Evolutionary conservation across 176 grass and related monocot genomes (phyloP), one percentile per base, ranked within the genome.

Genomic region (Bonia amplexicaulis): DNA sequence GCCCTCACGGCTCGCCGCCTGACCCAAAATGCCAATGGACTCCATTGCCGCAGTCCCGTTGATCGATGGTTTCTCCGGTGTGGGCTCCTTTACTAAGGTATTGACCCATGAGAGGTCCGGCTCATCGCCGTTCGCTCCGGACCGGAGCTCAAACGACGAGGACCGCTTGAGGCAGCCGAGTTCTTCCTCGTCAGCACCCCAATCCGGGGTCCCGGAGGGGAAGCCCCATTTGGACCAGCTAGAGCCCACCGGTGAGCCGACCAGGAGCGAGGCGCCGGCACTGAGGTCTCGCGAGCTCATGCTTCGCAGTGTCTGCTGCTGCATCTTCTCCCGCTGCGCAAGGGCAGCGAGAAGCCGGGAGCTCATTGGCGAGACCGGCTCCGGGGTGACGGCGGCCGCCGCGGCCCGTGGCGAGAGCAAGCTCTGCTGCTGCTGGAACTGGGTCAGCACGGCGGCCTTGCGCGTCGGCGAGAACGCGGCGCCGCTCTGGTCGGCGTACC

Each of bases 81-180:
- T 77, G 10, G 85, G 81, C 14, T 95, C 93, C 73, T 95, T 95
- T 5, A 95, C 88, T 4, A 95, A 74, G 46, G 88, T 89, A 37
- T 89, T 92, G 27, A 95, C 90, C 93, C 93, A 95, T 63, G 90
- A 85, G 22, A 95, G 25, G 55, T 95, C 93, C 0, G 93, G 90
- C 44, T 95, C 93, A 22, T 90, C 81, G 0, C 74, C 79, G 2
- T 82, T 86, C 33, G 70, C 77, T 48, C 83, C 83, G 6, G 78
- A 86, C 3, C 80, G 72, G 14, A 89, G 81, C 77, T 88, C 88
- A 26, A 95, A 95, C 2, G 93, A 92, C 0, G 88, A 92, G 15
- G 90, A 92, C 20, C 87, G 78, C 57, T 90, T 92, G 52, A 95
- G 86, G 60, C 71, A 79, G 73, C 82, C 85, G 2, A 95, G 86